phyloP scores from a whole-genome alignment of 2,329 filamentous ascomycete species.

The Aspergillus novoparasiticus region DNA sequence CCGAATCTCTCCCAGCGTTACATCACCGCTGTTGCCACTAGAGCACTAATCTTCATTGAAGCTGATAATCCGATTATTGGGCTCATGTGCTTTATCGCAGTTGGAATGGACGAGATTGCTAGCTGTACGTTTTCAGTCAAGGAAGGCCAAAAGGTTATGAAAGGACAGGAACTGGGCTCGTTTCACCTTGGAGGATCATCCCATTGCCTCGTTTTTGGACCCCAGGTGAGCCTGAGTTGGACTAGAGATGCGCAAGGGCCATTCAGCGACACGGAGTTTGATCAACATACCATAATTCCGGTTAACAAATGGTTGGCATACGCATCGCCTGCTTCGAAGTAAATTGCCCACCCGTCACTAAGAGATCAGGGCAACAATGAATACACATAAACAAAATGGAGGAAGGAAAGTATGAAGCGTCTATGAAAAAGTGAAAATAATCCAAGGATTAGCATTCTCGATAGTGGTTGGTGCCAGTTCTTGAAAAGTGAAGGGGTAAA shows the following conservation, averaged over 20 bases:
- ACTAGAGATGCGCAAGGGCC: no score
- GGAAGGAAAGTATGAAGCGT: background rate
- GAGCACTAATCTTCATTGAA: conserved; percentile 67
- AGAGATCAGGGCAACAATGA: background rate
- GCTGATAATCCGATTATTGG: conserved; percentile 65
- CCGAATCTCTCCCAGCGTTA: conserved; percentile 59
- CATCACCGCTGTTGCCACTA: conserved; percentile 63
- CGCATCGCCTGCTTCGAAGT: background rate
- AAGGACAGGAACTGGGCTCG: conserved; percentile 71
- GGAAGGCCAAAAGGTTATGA: conserved; percentile 63
- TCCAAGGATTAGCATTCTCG: no score
- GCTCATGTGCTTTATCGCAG: conserved; percentile 65
- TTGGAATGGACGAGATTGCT: conserved; percentile 73
- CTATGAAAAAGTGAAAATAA: background rate
- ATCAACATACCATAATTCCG: background rate
- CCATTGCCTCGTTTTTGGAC: conserved; percentile 63
- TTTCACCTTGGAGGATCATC: conserved; percentile 73
- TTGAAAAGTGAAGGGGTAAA: no score
- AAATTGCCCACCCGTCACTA: background rate
- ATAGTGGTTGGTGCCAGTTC: no score
- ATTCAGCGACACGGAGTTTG: conserved; percentile 3
- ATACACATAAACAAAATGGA: background rate
- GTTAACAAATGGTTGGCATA: background rate
- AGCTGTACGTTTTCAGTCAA: conserved; percentile 68
- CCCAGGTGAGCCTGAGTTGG: no score